Percentiles rank a stretch among this genome's conserved stretches.
Evolutionary conservation across 2,329 filamentous ascomycete species (phyloP).

Genomic region (Penicillium sp.): DNA sequence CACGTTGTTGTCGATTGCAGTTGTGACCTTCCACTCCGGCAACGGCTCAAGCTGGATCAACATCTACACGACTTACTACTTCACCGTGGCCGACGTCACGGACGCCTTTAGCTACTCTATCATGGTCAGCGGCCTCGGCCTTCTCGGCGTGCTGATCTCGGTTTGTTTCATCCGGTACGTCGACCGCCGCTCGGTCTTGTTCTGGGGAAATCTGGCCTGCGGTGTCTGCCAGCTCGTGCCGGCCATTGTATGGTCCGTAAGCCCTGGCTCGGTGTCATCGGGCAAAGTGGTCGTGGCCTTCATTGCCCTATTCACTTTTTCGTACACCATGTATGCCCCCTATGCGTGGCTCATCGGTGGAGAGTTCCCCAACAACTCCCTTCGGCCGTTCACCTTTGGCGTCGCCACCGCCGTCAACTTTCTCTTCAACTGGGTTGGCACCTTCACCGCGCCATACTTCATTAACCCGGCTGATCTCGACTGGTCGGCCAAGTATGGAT

Average conservation of each 20-base stretch:
- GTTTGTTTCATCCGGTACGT: neutral
- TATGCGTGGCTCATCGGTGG: slow-evolving; percentile 38
- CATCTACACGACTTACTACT: slow-evolving; percentile 6
- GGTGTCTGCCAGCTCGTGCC: slow-evolving; percentile 5
- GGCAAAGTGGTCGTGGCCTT: slow-evolving; percentile 6
- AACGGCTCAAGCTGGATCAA: slow-evolving; percentile 7
- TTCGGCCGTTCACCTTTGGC: slow-evolving; percentile 39
- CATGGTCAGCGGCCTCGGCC: slow-evolving; percentile 1
- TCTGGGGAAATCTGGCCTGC: slow-evolving; percentile 3
- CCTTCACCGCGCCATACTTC: slow-evolving; percentile 42
- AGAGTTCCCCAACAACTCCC: slow-evolving; percentile 38
- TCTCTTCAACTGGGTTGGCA: slow-evolving; percentile 38
- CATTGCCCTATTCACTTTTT: slow-evolving; percentile 5
- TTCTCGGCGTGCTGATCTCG: neutral
- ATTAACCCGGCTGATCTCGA: slow-evolving; percentile 40
- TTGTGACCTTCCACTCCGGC: slow-evolving; percentile 2
- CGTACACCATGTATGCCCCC: slow-evolving; percentile 1
- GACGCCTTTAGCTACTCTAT: slow-evolving; percentile 4
- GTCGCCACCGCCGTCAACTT: slow-evolving; percentile 39
- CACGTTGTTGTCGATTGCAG: slow-evolving; percentile 1
- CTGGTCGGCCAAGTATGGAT: slow-evolving; percentile 32
- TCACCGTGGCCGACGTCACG: slow-evolving; percentile 2
- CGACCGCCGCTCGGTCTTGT: neutral
- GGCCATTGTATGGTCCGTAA: neutral
- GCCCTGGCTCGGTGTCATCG: neutral